Base-by-base conservation (phyloP, 768 basidiomycete genomes). In the Suillus cothurnatus region DNA sequence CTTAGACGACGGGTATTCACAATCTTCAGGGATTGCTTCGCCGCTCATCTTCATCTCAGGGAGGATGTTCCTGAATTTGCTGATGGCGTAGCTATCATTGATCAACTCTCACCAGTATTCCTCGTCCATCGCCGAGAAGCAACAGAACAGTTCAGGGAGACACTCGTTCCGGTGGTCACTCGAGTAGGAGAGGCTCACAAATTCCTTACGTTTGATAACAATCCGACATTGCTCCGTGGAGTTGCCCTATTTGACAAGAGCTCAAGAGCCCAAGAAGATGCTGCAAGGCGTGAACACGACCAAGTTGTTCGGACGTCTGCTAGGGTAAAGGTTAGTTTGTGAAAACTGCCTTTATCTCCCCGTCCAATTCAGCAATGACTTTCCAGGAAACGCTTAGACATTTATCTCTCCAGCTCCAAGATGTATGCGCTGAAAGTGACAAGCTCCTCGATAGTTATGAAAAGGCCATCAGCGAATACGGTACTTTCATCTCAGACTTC, bases 181-280 rank as follows among this genome's bases (percentile, higher is more conserved):
- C 74, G 71, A 66, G 75, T 80, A 60, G 76, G 72, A 41, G 71
- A 76, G n/a, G 70, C 78, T 61, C 82, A 82, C 67, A 74, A 71
- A 17, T 66, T 66, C 31, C 61, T 82, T 39, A 76, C 77, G 31
- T 67, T 73, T 38, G 71, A 80, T 69, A 71, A 78, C 34, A 73
- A 80, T 58, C 65, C 77, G 0, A 65, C 70, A 19, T 75, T 74
- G 32, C 67, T 72, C 1, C 73, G 73, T 4, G 88, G 85, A 8
- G 72, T 90, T 41, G 72, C 85, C 14, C 72, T 76, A 7, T 85
- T 90, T 75, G 84, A 89, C 71, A 80, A 81, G 21, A 84, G 81
- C 26, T 83, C 86, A 73, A 86, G 85, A 70, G 78, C 77, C 14
- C 74, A 84, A 58, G 90, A 92, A 71, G 69, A 72, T 1, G 70